Conservation (phyloP, 257 asterid species). For the Craterostigma plantagineum region DNA sequence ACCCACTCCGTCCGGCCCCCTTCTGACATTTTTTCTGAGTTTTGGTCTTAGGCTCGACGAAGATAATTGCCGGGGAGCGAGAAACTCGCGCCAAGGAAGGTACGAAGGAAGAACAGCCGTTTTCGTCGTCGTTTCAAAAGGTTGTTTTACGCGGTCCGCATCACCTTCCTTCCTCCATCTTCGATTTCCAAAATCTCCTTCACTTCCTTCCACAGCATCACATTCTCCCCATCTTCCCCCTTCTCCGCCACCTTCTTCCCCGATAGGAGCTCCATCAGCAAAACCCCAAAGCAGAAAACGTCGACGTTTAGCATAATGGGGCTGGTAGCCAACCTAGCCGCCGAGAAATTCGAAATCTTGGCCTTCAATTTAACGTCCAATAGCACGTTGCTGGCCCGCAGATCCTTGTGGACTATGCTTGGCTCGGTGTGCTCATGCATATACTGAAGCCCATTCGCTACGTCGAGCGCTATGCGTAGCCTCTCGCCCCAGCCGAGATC, state of each 20-base stretch:
- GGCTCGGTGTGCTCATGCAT: constrained; percentile 74
- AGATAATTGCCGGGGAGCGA: no score
- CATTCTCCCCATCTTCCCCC: constrained; percentile 25
- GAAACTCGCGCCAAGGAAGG: no score
- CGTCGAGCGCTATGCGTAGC: constrained; percentile 40
- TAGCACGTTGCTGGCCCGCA: constrained; percentile 43
- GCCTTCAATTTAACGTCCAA: constrained; percentile 53
- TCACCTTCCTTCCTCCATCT: constrained; percentile 31
- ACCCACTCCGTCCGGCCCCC: no score
- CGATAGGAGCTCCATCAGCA: constrained; percentile 52
- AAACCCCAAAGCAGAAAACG: constrained; percentile 55
- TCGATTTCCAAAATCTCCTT: constrained; percentile 31
- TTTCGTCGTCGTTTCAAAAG: no score
- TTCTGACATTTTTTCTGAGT: no score
- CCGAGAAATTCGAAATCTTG: constrained; percentile 47
- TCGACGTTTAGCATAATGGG: constrained; percentile 35
- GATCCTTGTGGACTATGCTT: constrained; percentile 45
- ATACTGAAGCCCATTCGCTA: constrained; percentile 70
- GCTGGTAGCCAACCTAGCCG: constrained; percentile 28
- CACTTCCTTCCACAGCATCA: constrained; percentile 43
- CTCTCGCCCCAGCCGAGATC: constrained; percentile 43
- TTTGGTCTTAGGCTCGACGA: no score
- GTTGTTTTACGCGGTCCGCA: no score
- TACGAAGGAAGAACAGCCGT: no score
- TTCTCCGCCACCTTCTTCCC: constrained; percentile 46